A percentile compares a stretch with the other conserved stretches of the same genome.
Conservation (phyloP, 1,284 basidiomycete species). For the Irpex sp. region DNA sequence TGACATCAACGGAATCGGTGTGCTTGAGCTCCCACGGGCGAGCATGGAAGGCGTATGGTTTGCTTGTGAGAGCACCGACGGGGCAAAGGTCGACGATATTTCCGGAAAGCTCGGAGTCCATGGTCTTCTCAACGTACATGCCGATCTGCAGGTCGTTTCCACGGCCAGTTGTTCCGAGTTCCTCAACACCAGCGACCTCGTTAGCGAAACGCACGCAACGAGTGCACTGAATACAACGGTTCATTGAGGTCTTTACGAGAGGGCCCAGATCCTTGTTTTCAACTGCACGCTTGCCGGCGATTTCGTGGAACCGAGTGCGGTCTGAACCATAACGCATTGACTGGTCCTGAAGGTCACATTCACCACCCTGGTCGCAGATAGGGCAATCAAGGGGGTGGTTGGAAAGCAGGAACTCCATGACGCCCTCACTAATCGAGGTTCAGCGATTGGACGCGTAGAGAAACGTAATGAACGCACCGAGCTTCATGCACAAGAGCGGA, state of each 20-base stretch:
- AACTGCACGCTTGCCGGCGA: conserved; percentile 95
- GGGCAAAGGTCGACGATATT: conserved; percentile 98
- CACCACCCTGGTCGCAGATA: conserved; percentile 96
- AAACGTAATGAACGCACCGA: conserved; percentile 45
- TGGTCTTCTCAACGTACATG: conserved; percentile 96
- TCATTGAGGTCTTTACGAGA: conserved; percentile 99
- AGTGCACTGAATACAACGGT: conserved; percentile 99
- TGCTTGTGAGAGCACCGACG: conserved; percentile 96
- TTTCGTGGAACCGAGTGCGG: conserved; percentile 97
- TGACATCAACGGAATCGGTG: conserved; percentile 96
- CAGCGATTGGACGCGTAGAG: conserved; percentile 10
- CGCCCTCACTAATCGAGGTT: conserved; percentile 71
- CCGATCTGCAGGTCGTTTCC: conserved; percentile 99
- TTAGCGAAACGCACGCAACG: conserved; percentile 99
- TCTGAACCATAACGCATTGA: conserved; percentile 99
- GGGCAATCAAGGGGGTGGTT: conserved; percentile 99
- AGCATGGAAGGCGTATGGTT: conserved; percentile 97
- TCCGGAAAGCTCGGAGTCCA: conserved; percentile 97
- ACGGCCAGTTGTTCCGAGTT: conserved; percentile 94
- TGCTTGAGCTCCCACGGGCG: conserved; percentile 99
- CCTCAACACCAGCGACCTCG: conserved; percentile 98
- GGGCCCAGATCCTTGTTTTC: conserved; percentile 99
- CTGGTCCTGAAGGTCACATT: conserved; percentile 99
- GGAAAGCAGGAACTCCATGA: conserved; percentile 97
- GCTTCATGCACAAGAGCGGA: conserved; percentile 95